Evolutionary conservation across 2,329 filamentous ascomycete species (phyloP).

Genomic region (Hirsutella rhossiliensis): DNA sequence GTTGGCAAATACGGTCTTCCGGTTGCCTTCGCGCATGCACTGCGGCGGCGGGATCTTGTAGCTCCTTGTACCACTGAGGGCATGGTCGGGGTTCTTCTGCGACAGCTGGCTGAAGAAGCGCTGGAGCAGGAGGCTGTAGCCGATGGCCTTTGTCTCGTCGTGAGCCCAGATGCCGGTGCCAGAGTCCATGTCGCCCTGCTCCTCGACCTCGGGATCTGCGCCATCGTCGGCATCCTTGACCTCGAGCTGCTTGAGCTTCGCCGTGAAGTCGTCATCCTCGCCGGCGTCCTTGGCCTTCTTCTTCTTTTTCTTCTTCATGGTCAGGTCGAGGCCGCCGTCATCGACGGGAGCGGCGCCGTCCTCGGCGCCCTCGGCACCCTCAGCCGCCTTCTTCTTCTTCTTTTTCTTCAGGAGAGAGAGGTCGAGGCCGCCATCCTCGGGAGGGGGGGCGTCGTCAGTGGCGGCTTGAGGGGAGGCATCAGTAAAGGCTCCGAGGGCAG

Average conservation of each 20-base stretch:
- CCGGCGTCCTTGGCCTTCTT: constrained; percentile 43
- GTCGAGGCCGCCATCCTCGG: constrained; percentile 41
- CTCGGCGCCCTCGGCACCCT: constrained; percentile 30
- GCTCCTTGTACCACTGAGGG: constrained; percentile 76
- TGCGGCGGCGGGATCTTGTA: constrained; percentile 99
- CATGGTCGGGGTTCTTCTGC: constrained; percentile 93
- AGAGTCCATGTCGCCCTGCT: constrained; percentile 67
- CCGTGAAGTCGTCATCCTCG: constrained; percentile 51
- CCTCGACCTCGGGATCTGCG: constrained; percentile 35
- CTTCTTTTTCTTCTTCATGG: constrained; percentile 79
- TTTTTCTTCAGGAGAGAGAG: constrained; percentile 76
- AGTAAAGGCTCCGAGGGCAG: constrained; percentile 44
- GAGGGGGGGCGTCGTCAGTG: constrained; percentile 31
- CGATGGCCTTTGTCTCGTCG: constrained; percentile 64
- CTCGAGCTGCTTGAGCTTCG: constrained; percentile 49
- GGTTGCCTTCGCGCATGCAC: constrained; percentile 98
- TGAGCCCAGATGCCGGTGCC: constrained; percentile 88
- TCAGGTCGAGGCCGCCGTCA: constrained; percentile 42
- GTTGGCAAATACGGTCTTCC: constrained; percentile 99
- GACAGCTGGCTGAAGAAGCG: constrained; percentile 93
- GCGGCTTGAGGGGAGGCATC: constrained; percentile 29
- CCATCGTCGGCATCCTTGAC: constrained; percentile 53
- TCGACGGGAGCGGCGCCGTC: constrained; percentile 34
- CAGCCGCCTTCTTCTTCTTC: constrained; percentile 43
- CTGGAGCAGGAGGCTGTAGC: constrained; percentile 72